Conservation (phyloP, 352 stramenopile genomes). For the Peronospora farinosa region DNA sequence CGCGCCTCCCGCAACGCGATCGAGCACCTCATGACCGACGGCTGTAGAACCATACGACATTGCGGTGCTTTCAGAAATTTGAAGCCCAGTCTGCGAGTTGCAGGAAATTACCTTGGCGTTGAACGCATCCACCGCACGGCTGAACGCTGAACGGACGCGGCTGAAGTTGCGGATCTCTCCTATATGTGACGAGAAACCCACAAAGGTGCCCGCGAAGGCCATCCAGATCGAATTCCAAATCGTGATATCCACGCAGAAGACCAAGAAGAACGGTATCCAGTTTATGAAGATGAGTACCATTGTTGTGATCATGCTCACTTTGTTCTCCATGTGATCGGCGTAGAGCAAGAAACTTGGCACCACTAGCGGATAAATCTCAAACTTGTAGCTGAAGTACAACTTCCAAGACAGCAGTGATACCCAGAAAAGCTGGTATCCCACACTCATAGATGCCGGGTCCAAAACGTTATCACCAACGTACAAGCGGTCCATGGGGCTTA, state of each 20-base stretch:
- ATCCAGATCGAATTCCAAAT: constrained; percentile 98
- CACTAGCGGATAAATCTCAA: constrained; percentile 94
- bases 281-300: constrained; percentile 90
- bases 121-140: constrained; percentile 79
- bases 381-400: constrained; percentile 97
- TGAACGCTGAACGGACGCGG: constrained; percentile 82
- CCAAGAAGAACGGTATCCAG: constrained; percentile 96
- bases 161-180: constrained; percentile 93
- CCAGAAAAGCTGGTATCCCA: constrained; percentile 95
- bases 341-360: constrained; percentile 93
- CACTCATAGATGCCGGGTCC: constrained; percentile 86
- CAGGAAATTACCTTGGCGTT: constrained; percentile 79
- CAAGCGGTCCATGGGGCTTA: constrained; percentile 94
- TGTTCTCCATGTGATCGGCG: constrained; percentile 91
- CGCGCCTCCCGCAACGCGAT: constrained; percentile 37
- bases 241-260: constrained; percentile 97
- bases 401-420: constrained; percentile 92
- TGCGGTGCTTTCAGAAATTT: constrained; percentile 36
- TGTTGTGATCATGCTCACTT: constrained; percentile 79
- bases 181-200: constrained; percentile 94
- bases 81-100: constrained; percentile 65
- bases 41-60: constrained; percentile 46
- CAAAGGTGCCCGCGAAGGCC: constrained; percentile 93
- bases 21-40: constrained; percentile 52
- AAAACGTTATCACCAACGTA: constrained; percentile 96